Evolutionary conservation across 2,329 filamentous ascomycete genomes (phyloP).

Genomic region (Colletotrichum agaves): DNA sequence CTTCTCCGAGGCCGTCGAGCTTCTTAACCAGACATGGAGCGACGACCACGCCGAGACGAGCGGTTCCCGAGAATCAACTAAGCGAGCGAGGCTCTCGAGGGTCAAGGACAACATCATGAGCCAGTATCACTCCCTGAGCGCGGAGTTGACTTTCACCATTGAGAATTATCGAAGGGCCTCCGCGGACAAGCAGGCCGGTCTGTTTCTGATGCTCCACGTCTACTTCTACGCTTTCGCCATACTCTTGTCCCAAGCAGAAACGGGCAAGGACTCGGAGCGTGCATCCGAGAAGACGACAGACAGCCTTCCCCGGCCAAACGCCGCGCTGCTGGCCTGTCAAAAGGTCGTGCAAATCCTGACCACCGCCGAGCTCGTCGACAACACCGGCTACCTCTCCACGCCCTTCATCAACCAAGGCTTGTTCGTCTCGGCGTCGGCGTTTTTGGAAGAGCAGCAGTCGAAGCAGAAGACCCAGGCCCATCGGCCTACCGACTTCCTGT

Average conservation of each 20-base stretch:
- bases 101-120: background rate
- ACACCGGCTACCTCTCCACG: background rate
- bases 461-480: background rate
- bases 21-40: background rate
- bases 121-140: background rate
- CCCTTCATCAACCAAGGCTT: slow-evolving; percentile 16
- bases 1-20: slow-evolving; percentile 1
- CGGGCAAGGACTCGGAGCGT: background rate
- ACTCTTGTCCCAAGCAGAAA: background rate
- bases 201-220: slow-evolving; percentile 8
- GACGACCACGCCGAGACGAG: accelerated
- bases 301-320: background rate
- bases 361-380: slow-evolving; percentile 8
- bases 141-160: background rate
- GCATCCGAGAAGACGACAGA: too few relatives aligned
- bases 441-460: background rate
- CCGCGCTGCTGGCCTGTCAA: background rate
- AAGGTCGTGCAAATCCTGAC: slow-evolving; percentile 10
- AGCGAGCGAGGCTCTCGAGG: background rate
- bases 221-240: slow-evolving; percentile 11
- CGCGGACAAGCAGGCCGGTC: background rate
- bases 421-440: background rate
- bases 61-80: background rate
- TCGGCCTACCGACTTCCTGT: background rate
- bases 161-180: background rate